Conservation (phyloP, 805 yeast species). For the Cyberlindnera misumaiensis region DNA sequence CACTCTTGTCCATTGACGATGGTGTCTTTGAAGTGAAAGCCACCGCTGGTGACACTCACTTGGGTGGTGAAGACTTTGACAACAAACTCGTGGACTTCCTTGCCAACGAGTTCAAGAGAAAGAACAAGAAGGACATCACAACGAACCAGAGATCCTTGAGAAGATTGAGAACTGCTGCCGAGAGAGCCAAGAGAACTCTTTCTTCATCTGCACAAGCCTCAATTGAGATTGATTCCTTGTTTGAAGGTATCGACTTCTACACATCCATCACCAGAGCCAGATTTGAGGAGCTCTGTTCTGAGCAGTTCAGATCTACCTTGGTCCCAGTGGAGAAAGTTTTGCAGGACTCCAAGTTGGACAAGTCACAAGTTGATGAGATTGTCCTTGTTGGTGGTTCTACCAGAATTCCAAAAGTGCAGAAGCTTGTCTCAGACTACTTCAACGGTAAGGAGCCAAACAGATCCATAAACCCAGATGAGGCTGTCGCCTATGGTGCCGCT, state of each 20-base stretch:
- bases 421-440: constrained; percentile 94
- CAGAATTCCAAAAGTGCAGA: constrained; percentile 98
- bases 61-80: constrained; percentile 99
- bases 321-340: constrained; percentile 97
- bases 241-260: constrained; percentile 96
- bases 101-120: constrained; percentile 94
- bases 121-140: constrained; percentile 91
- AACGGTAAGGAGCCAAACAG: constrained; percentile 98
- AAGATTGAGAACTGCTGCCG: constrained; percentile 98
- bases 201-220: constrained; percentile 97
- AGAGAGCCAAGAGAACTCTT: constrained; percentile 97
- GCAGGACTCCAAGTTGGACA: constrained; percentile 89
- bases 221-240: constrained; percentile 91
- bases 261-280: constrained; percentile 97
- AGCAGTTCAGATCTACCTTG: constrained; percentile 87
- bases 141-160: constrained; percentile 94
- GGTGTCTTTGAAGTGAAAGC: constrained; percentile 98
- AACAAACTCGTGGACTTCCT: constrained; percentile 92
- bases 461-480: constrained; percentile 98
- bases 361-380: constrained; percentile 88
- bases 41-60: constrained; percentile 75
- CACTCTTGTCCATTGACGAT: constrained; percentile 86
- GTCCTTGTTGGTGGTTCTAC: constrained; percentile 98
- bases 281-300: constrained; percentile 97
- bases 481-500: constrained; percentile 99